Conservation (phyloP, 257 asterid species). For the Ajuga chamaepitys region DNA sequence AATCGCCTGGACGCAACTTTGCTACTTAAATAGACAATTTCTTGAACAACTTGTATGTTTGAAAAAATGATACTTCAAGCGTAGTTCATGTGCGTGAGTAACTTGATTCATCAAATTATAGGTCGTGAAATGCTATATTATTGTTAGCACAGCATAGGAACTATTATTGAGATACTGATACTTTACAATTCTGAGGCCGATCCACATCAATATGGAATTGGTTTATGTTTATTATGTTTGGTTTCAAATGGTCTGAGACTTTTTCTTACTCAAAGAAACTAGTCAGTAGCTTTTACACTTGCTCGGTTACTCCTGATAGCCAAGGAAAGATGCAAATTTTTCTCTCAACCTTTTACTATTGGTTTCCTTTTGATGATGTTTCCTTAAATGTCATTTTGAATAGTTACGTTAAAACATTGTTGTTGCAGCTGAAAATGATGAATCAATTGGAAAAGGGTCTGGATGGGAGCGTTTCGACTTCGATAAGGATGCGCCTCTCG, state of each 20-base stretch:
- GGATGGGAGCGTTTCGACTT: constrained; percentile 97
- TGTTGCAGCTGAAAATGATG: constrained; percentile 72
- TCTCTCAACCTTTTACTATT: not conserved
- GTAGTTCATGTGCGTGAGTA: not conserved
- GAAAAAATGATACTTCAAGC: not conserved
- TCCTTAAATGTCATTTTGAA: not conserved
- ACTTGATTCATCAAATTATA: not conserved
- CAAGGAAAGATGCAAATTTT: not conserved
- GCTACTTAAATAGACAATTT: not conserved
- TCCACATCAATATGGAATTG: not conserved
- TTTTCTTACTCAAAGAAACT: not conserved
- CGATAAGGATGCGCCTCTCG: constrained; percentile 87
- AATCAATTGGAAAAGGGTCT: constrained; percentile 66
- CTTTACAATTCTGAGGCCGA: not conserved
- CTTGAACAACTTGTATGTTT: not conserved
- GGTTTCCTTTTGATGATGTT: constrained; percentile 3
- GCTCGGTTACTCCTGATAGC: not conserved
- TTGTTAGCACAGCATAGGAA: not conserved
- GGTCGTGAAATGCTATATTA: not conserved
- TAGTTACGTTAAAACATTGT: not conserved
- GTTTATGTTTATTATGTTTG: not conserved
- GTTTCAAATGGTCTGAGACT: not conserved
- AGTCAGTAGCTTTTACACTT: not conserved
- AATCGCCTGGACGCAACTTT: not conserved
- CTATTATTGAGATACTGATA: not conserved